A percentile compares a stretch with the other conserved stretches of the same genome.
These are phyloP conservation scores for Wickerhamomyces alni DNA, from an alignment of 805 yeast genomes.

Conservation along the genomic window DNA sequence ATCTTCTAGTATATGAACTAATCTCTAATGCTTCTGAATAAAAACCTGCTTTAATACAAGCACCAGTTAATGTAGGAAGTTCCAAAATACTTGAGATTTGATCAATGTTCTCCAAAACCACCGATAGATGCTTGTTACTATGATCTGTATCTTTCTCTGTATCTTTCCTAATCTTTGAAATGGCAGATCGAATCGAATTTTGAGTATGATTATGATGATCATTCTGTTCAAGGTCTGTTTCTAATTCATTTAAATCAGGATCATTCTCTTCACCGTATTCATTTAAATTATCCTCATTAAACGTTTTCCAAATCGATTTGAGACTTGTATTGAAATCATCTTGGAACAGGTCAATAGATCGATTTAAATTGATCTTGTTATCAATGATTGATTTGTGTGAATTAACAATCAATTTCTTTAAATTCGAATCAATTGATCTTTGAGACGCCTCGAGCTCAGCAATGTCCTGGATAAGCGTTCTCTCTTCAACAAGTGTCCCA, in stretches of 20 bases:
- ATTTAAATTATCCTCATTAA: constrained; percentile 24
- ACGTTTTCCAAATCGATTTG: constrained; percentile 25
- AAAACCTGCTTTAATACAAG: constrained; percentile 82
- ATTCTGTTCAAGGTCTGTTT: constrained; percentile 16
- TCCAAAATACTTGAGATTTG: constrained; percentile 73
- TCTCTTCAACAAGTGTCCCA: constrained; percentile 11
- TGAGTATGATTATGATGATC: constrained; percentile 12
- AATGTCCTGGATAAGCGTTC: constrained; percentile 57
- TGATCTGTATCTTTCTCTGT: constrained; percentile 10
- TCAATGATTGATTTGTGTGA: constrained; percentile 35
- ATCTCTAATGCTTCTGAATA: constrained; percentile 88
- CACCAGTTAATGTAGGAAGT: constrained; percentile 72
- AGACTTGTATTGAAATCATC: constrained; percentile 26
- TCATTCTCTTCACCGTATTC: constrained; percentile 25
- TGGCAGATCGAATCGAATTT: constrained; percentile 26
- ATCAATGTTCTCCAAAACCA: constrained; percentile 56
- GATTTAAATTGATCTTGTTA: constrained; percentile 33
- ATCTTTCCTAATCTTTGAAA: constrained; percentile 13
- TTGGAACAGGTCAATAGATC: constrained; percentile 25
- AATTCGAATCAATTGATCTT: constrained; percentile 38
- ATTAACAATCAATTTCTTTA: constrained; percentile 33
- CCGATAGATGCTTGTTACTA: constrained; percentile 24
- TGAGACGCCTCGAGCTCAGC: constrained; percentile 65
- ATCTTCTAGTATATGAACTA: constrained; percentile 63
- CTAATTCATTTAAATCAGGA: constrained; percentile 16